Conservation (phyloP, 106 monocot genomes). For the Acorus calamus region DNA sequence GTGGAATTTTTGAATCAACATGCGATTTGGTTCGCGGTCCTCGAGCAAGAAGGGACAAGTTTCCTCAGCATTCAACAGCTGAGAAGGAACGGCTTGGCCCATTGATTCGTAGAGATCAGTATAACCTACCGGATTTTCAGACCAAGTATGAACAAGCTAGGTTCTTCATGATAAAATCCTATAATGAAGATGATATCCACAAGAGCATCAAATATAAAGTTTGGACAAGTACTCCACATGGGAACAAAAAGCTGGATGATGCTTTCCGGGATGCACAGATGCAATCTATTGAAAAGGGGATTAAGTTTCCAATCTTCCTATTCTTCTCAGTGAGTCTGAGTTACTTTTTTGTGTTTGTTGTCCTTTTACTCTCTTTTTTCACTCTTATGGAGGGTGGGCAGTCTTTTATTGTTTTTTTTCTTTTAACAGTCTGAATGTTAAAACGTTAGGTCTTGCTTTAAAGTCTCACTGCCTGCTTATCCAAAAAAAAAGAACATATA, state of each 20-base stretch:
- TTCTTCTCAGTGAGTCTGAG: slow-evolving; percentile 77
- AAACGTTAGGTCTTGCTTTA: too few species aligned
- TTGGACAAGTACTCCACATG: slow-evolving; percentile 76
- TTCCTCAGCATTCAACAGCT: slow-evolving; percentile 11
- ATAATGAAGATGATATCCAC: slow-evolving; percentile 76
- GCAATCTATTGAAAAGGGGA: slow-evolving; percentile 17
- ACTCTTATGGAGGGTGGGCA: background rate
- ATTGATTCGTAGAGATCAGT: slow-evolving; percentile 18
- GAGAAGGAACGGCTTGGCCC: slow-evolving; percentile 7
- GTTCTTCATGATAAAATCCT: slow-evolving; percentile 94
- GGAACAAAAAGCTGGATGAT: slow-evolving; percentile 77
- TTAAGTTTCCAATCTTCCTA: slow-evolving; percentile 72
- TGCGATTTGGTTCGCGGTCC: slow-evolving; percentile 50
- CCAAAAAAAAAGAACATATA: too few species aligned
- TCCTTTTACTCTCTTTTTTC: background rate
- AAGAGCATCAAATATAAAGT: slow-evolving; percentile 93
- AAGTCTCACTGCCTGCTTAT: too few species aligned
- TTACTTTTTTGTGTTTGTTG: background rate
- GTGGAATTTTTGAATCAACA: slow-evolving; percentile 10
- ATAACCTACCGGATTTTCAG: slow-evolving; percentile 56
- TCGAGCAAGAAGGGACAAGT: slow-evolving; percentile 27
- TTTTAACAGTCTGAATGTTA: too few species aligned
- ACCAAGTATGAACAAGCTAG: slow-evolving; percentile 62
- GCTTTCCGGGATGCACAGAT: slow-evolving; percentile 51
- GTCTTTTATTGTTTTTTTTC: too few species aligned